phyloP scores from a whole-genome alignment of 768 basidiomycete genomes.

The Serendipita indica region DNA sequence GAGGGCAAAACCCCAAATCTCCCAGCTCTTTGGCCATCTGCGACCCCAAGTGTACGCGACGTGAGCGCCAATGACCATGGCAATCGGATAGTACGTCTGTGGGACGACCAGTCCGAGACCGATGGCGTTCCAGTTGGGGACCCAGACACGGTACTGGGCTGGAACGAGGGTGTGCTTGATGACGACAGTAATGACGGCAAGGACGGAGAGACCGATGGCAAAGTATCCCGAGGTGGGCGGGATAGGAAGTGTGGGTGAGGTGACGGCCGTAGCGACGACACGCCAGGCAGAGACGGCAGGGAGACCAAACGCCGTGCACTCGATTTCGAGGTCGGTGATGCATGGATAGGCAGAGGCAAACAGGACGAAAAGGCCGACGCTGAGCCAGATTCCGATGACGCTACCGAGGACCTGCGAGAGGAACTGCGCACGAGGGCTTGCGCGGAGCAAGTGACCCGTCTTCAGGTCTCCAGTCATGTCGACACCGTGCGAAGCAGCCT shows the following conservation, averaged over 20 bases:
- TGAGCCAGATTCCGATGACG: slow-evolving; percentile 45
- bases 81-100: slow-evolving; percentile 29
- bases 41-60: slow-evolving; percentile 36
- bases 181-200: slow-evolving; percentile 32
- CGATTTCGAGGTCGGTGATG: slow-evolving; percentile 25
- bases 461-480: slow-evolving; percentile 60
- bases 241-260: slow-evolving; percentile 36
- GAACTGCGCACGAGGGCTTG: slow-evolving; percentile 49
- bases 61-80: slow-evolving; percentile 28
- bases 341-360: slow-evolving; percentile 50
- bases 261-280: slow-evolving; percentile 39
- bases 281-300: slow-evolving; percentile 44
- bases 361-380: slow-evolving; percentile 41
- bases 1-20: slow-evolving; percentile 45
- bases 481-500: slow-evolving; percentile 39
- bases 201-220: slow-evolving; percentile 37
- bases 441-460: slow-evolving; percentile 49
- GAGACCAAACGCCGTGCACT: slow-evolving; percentile 38
- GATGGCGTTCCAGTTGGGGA: slow-evolving; percentile 45
- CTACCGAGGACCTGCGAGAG: slow-evolving; percentile 43
- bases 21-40: slow-evolving; percentile 30
- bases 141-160: slow-evolving; percentile 32
- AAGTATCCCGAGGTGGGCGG: slow-evolving; percentile 43
- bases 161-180: slow-evolving; percentile 34
- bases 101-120: slow-evolving; percentile 35